phyloP scores from a whole-genome alignment of 2,329 filamentous ascomycete species.

The Beauveria sp. region DNA sequence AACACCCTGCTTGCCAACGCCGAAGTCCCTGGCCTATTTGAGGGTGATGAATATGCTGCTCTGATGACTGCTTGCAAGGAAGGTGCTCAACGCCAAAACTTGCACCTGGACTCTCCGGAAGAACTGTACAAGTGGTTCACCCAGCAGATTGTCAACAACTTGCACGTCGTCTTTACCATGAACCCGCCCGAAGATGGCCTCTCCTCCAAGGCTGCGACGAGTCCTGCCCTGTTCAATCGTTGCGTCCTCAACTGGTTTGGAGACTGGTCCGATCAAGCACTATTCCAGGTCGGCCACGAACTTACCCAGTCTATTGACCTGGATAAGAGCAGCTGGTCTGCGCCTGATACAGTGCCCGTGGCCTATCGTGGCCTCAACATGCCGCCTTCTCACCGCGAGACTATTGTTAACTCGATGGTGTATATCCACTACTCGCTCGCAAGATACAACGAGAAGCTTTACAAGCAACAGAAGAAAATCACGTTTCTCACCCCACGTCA shows the following conservation, averaged over 20 bases:
- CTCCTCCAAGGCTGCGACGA: slow-evolving; percentile 93
- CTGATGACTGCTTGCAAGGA: slow-evolving; percentile 99
- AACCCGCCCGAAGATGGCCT: slow-evolving; percentile 95
- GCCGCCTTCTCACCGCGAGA: slow-evolving; percentile 83
- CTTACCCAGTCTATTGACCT: slow-evolving; percentile 94
- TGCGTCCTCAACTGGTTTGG: slow-evolving; percentile 99
- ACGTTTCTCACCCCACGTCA: slow-evolving; percentile 95
- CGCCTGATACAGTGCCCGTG: slow-evolving; percentile 86
- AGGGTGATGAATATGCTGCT: slow-evolving; percentile 97
- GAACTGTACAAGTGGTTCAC: slow-evolving; percentile 99
- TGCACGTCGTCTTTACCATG: slow-evolving; percentile 99
- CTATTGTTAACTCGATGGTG: slow-evolving; percentile 96
- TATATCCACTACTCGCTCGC: slow-evolving; percentile 95
- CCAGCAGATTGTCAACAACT: slow-evolving; percentile 95
- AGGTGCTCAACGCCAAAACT: slow-evolving; percentile 89
- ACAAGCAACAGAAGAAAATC: slow-evolving; percentile 84
- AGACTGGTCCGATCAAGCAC: slow-evolving; percentile 97
- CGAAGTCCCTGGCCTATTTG: slow-evolving; percentile 97
- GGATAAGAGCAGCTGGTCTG: slow-evolving; percentile 75
- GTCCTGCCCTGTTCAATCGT: slow-evolving; percentile 96
- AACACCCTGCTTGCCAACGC: slow-evolving; percentile 97
- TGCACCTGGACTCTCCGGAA: slow-evolving; percentile 93
- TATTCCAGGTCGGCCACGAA: slow-evolving; percentile 96
- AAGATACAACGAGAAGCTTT: slow-evolving; percentile 77
- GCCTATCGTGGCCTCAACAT: slow-evolving; percentile 80